These are phyloP conservation scores for Murraya koenigii DNA, from an alignment of 345 rosid genomes.

Conservation along the genomic window DNA sequence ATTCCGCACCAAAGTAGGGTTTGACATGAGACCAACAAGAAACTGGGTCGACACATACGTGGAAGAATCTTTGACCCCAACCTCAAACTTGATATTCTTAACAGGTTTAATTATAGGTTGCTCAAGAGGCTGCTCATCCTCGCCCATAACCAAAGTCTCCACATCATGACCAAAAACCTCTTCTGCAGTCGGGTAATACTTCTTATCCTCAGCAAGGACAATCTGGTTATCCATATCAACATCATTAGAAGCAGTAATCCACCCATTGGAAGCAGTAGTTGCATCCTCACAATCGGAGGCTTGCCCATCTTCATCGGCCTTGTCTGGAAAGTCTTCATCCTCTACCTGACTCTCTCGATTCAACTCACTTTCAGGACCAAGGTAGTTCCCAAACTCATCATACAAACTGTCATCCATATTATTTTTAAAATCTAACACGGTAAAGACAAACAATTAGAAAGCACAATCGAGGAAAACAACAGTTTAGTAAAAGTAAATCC, in stretches of 20 bases:
- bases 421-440: slow-evolving; percentile 17
- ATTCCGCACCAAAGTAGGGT: slow-evolving; percentile 80
- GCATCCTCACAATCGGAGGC: slow-evolving; percentile 64
- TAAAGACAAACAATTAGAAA: background rate
- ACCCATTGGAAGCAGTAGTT: slow-evolving; percentile 58
- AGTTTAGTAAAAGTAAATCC: too few species aligned
- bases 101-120: slow-evolving; percentile 88
- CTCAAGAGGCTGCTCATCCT: slow-evolving; percentile 91
- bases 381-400: slow-evolving; percentile 97
- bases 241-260: slow-evolving; percentile 76
- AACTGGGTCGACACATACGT: slow-evolving; percentile 92
- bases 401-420: slow-evolving; percentile 91
- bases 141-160: slow-evolving; percentile 94
- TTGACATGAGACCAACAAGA: slow-evolving; percentile 92
- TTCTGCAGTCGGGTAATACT: slow-evolving; percentile 95
- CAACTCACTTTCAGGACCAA: slow-evolving; percentile 95
- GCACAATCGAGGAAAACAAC: too few species aligned
- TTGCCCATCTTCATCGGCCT: slow-evolving; percentile 42
- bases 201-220: slow-evolving; percentile 95
- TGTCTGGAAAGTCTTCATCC: slow-evolving; percentile 62
- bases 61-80: slow-evolving; percentile 89
- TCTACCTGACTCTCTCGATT: slow-evolving; percentile 76
- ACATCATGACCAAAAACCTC: slow-evolving; percentile 97
- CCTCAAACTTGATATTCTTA: slow-evolving; percentile 76
- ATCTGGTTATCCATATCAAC: slow-evolving; percentile 92